Percentiles rank a stretch among this genome's conserved stretches.
These are phyloP conservation scores for Thyridium curvatum DNA, from an alignment of 2,329 filamentous ascomycete genomes.

Conservation along the genomic window DNA sequence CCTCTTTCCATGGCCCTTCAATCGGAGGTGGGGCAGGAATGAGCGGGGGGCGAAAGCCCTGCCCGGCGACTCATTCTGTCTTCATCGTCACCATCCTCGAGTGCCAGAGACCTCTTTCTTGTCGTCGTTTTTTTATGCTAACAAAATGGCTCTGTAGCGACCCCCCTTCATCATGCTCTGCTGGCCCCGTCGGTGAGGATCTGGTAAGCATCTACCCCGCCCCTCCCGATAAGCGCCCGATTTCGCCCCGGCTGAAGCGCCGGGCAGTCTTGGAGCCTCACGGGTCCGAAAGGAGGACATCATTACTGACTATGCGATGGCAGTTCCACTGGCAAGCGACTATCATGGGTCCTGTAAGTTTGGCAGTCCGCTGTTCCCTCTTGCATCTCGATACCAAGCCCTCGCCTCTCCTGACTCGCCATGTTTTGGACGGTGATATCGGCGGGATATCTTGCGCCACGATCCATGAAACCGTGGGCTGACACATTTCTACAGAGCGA, in stretches of 20 bases:
- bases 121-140: slow-evolving; percentile 4
- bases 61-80: slow-evolving; percentile 4
- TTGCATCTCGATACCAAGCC: slow-evolving; percentile 4
- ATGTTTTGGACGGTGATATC: too few relatives aligned
- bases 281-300: neutral
- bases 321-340: slow-evolving; percentile 99
- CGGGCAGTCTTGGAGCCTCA: neutral
- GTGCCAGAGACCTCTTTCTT: slow-evolving; percentile 10
- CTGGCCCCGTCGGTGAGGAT: slow-evolving; percentile 94
- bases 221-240: slow-evolving; percentile 13
- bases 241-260: neutral
- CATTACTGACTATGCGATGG: slow-evolving; percentile 23
- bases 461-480: slow-evolving; percentile 11
- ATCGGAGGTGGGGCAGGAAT: slow-evolving; percentile 11
- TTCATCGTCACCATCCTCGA: slow-evolving; percentile 5
- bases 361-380: slow-evolving; percentile 8
- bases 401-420: too few relatives aligned
- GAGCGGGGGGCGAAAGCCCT: neutral
- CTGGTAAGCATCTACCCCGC: slow-evolving; percentile 61
- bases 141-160: slow-evolving; percentile 56
- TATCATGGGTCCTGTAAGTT: slow-evolving; percentile 97
- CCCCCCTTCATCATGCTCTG: slow-evolving; percentile 97
- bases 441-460: too few relatives aligned
- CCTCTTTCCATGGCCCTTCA: slow-evolving; percentile 9
- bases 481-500: slow-evolving; percentile 58